Evolutionary conservation across 352 stramenopile species (phyloP), one percentile per base, ranked within the genome.

Genomic region (Phytopythium cucurbitacearum): DNA sequence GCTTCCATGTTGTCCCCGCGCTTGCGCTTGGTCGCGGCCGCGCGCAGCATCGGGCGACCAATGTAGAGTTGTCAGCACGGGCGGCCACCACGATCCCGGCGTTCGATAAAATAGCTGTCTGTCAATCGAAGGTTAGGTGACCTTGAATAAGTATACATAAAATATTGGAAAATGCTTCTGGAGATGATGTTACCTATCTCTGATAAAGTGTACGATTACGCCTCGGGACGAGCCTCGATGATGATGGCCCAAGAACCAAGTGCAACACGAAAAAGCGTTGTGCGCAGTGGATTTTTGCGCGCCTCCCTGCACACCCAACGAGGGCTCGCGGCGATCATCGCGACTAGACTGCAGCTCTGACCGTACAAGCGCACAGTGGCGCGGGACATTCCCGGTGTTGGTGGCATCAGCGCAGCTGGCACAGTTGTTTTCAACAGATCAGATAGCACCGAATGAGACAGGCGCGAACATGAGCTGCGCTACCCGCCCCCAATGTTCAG

Each of bases 401-500:
- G 21, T 28, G 21, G 21, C 21, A 28, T 28, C 21, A 28, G 21
- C 21, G 21, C 21, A 28, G 21, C 21, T 28, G 21, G 21, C 21
- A 28, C 21, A 28, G 21, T 44, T 44, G 40, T 28, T 10, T 36
- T 8, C 5, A 11, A 48, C 16, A 13, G 16, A 9, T 9, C 21
- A 4, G 7, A 48, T 2, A 48, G 21, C 35, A 48, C 35, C 42
- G 16, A 48, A 2, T 11, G n/a, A 6, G 16, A 11, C 7, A 4
- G 16, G 42, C 8, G 42, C 15, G n/a, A 35, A 13, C 15, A 9
- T 34, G 43, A 28, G 33, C 1, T 7, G 3, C 9, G 21, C 37
- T 72, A 76, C 11, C 58, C 71, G 28, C 71, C 67, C 28, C 76
- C 76, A 50, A 90, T 92, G 69, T 90, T 92, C 43, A 92, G 72